Evolutionary conservation across 192 early-diverging fungal species (phyloP), one percentile per base, ranked within the genome.

Genomic region (Umbelopsis isabellina): DNA sequence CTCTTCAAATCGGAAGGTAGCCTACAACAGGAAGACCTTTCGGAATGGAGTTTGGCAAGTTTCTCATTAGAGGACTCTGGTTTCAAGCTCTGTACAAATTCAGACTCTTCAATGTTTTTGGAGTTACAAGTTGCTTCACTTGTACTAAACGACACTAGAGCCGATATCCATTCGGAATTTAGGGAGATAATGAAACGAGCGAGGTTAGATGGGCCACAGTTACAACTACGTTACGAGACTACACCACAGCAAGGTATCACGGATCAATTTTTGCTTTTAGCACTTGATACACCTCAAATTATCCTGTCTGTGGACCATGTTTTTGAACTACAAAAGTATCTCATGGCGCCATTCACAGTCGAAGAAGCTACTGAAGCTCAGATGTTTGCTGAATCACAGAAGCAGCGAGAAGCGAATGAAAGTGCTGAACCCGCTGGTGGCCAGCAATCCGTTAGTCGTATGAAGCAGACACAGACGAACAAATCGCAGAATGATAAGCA

Each of bases 271-370:
- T 76, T 82, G 23, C 49, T 88, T 44, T 77, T 90, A 23, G 89
- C 89, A 9, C 71, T 95, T 3, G 91, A 92, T 73, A 83, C 81
- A 25, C 89, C 92, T 6, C 86, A 87, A 9, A 73, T 94, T 7
- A 76, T 93, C 47, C 80, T 95, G 13, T 88, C 89, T 10, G 79
- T 93, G 5, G 91, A 95, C 72, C 91, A 93, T 52, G 66, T 91
- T 52, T 89, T 93, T 51, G 72, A 82, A 12, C 78, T 95, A 49
- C 71, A 83, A 55, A 82, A 84, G 23, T 95, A 91, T 75, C 89
- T 91, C n/a, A 82, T 81, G 71, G 82, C 81, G 30, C 82, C 83
- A 20, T 88, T 88, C 58, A 77, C 72, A 1, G 77, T 65, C 23
- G 55, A 75, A 23, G 51, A 27, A 35, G 50, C 53, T 13, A 74